phyloP scores from a whole-genome alignment of 2,329 filamentous ascomycete species.

The Dactylellina cionopaga region DNA sequence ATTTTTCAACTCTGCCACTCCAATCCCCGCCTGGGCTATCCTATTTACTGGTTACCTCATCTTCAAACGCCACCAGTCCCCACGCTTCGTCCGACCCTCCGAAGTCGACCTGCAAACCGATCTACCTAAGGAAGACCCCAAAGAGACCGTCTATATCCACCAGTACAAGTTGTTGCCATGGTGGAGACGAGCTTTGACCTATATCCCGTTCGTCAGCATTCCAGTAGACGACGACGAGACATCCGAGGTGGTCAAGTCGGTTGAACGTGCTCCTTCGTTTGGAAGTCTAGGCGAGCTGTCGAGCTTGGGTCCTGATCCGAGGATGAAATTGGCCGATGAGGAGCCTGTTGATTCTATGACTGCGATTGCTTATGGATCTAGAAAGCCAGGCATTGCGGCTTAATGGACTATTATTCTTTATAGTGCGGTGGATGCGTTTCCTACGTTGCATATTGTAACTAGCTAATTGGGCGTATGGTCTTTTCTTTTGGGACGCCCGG shows the following conservation, averaged over 20 bases:
- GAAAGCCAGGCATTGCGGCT: background rate
- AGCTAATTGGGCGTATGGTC: too few species aligned
- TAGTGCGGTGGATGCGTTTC: too few species aligned
- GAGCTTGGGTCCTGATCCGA: slow-evolving; percentile 23
- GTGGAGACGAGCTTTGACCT: slow-evolving; percentile 38
- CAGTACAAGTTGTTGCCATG: slow-evolving; percentile 35
- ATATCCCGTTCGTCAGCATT: slow-evolving; percentile 48
- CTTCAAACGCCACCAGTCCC: slow-evolving; percentile 9
- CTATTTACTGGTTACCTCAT: slow-evolving; percentile 27
- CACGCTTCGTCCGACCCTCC: slow-evolving; percentile 19
- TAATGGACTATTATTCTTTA: too few species aligned
- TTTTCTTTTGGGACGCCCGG: too few species aligned
- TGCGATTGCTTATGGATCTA: slow-evolving; percentile 26
- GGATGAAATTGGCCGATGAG: background rate
- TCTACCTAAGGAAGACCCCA: slow-evolving; percentile 48
- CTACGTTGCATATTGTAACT: too few species aligned
- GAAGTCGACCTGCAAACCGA: slow-evolving; percentile 38
- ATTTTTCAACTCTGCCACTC: slow-evolving; percentile 47
- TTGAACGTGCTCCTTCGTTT: slow-evolving; percentile 1
- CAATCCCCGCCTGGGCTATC: slow-evolving; percentile 47
- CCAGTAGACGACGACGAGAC: slow-evolving; percentile 39
- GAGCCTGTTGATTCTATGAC: slow-evolving; percentile 26
- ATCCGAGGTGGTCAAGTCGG: slow-evolving; percentile 13
- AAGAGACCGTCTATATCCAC: slow-evolving; percentile 46
- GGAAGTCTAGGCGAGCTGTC: slow-evolving; percentile 27